Evolutionary conservation across 202 grass and related monocot species (phyloP), one percentile per base, ranked within the genome.

Genomic region (Saccharum hybrid): DNA sequence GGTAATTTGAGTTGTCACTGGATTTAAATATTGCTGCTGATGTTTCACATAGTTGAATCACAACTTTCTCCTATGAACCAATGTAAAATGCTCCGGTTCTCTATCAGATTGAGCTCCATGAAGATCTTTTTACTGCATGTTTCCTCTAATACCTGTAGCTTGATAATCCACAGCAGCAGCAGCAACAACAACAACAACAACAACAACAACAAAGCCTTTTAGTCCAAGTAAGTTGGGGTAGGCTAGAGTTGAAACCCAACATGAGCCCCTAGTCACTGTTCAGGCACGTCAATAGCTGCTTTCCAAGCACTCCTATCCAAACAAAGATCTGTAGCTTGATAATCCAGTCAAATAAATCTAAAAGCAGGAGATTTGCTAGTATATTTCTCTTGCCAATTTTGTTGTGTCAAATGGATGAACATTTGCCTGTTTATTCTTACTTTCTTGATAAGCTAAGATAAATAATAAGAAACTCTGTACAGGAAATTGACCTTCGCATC

Each of bases 401-500:
- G 21, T 73, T 43, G 60, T 76, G 5, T 45, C 67, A 84, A 88
- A 84, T 52, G 56, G 62, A 84, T 67, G 59, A 19, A 2, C 67
- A 83, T 88, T 90, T 85, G 2, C n/a, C 83, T 54, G 45, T 5
- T n/a, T 22, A 33, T 78, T 86, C 30, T 86, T 56, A 12, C 37
- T 63, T 48, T 56, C 28, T 85, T 68, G 34, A 83, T 46, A 86
- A 87, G n/a, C 59, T 54, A 60, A 80, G 36, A 37, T 37, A 37
- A 37, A 10, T 82, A 63, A 59, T 82, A 60, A 40, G 5, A 75
- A 56, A 65, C 74, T 57, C 63, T 83, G 68, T 84, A 62, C 83
- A 98, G 96, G 96, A 98, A 90, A 95, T 98, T 42, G 96, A 95
- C 77, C 88, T 98, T 66, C 89, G 92, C 43, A 98, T 95, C 75